A percentile compares a stretch with the other conserved stretches of the same genome.
These are phyloP conservation scores for Neofusicoccum parvum DNA, from an alignment of 2,329 filamentous ascomycete species.

Conservation along the genomic window DNA sequence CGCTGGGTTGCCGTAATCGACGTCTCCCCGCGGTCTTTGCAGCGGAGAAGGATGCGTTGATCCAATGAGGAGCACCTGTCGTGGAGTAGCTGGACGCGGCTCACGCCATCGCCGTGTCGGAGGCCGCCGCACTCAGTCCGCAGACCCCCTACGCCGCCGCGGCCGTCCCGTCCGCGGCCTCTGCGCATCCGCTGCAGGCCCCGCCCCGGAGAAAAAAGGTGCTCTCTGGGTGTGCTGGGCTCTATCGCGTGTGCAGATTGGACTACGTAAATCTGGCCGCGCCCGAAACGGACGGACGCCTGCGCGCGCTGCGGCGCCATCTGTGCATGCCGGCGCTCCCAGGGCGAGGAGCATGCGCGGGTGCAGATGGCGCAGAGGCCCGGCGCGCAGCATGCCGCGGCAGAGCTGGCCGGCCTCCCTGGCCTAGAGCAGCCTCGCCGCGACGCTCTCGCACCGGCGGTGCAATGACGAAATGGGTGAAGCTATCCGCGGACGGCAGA, in stretches of 20 bases:
- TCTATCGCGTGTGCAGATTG: background rate
- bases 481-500: slow-evolving; percentile 10
- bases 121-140: slow-evolving; percentile 21
- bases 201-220: background rate
- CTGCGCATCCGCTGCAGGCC: slow-evolving; percentile 27
- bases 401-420: too few species aligned
- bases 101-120: slow-evolving; percentile 21
- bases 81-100: slow-evolving; percentile 19
- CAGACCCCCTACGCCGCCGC: slow-evolving; percentile 17
- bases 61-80: slow-evolving; percentile 16
- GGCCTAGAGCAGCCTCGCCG: too few species aligned
- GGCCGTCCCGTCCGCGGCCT: slow-evolving; percentile 28
- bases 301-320: background rate
- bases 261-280: background rate
- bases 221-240: background rate
- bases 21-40: slow-evolving; percentile 9
- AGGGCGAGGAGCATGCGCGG: background rate
- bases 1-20: slow-evolving; percentile 5
- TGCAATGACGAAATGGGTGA: slow-evolving; percentile 15
- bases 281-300: background rate
- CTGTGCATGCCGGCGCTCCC: background rate
- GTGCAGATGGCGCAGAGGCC: background rate
- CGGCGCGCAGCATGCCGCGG: background rate
- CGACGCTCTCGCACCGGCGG: background rate
- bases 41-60: background rate